A percentile compares a stretch with the other conserved stretches of the same genome.
These are phyloP conservation scores for Kazachstania taianensis DNA, from an alignment of 805 yeast species.

Conservation along the genomic window DNA sequence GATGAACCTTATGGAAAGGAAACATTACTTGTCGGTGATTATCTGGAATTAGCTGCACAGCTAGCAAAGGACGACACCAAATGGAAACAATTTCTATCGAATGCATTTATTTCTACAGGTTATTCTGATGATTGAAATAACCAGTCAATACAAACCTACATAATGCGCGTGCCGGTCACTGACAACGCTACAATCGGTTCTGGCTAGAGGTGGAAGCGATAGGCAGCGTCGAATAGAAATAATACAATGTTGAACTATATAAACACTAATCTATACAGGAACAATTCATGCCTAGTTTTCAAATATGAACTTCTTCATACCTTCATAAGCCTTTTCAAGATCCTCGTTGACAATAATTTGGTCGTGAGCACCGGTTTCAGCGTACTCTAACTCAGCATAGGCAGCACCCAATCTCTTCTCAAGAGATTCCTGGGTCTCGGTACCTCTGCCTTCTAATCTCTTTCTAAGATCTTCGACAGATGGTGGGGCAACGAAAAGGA, in stretches of 20 bases:
- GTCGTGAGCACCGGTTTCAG: conserved; percentile 90
- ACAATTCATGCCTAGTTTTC: conserved; percentile 19
- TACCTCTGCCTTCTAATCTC: conserved; percentile 83
- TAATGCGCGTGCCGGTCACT: too few relatives aligned
- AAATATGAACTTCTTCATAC: conserved; percentile 70
- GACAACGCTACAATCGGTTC: too few relatives aligned
- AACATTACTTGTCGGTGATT: conserved; percentile 48
- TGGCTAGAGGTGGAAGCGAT: too few relatives aligned
- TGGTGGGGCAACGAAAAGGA: conserved; percentile 86
- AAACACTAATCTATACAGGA: too few relatives aligned
- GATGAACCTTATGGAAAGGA: conserved; percentile 47
- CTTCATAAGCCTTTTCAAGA: conserved; percentile 75
- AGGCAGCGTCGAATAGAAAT: too few relatives aligned
- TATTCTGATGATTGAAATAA: conserved; percentile 39
- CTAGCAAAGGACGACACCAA: conserved; percentile 40
- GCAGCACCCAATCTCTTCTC: conserved; percentile 84
- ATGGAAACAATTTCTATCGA: conserved; percentile 48
- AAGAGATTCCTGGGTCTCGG: conserved; percentile 82
- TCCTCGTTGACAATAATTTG: conserved; percentile 81
- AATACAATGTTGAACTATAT: too few relatives aligned
- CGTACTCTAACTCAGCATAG: conserved; percentile 75
- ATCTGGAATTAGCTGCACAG: conserved; percentile 47
- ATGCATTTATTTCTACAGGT: conserved; percentile 56
- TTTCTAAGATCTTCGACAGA: conserved; percentile 64
- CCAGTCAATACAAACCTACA: too few relatives aligned